Conservation (phyloP, 208 protist genomes). For the Trichomonas vaginalis region DNA sequence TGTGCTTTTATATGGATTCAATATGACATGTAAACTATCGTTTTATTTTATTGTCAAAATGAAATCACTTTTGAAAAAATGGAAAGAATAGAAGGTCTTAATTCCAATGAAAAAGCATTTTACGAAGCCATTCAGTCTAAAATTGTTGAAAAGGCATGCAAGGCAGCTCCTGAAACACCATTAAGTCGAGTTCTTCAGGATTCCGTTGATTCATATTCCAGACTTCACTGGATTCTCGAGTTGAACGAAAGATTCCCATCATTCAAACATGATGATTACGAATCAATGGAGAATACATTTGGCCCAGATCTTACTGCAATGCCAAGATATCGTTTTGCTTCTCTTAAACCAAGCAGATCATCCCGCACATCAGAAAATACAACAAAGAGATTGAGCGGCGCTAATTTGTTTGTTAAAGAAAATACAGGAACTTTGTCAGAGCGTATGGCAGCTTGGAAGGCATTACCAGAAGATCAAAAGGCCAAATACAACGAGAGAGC, state of each 20-base stretch:
- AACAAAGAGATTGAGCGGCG: not conserved
- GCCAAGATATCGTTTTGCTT: not conserved
- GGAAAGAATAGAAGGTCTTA: not conserved
- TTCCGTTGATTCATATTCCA: not conserved
- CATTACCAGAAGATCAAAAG: not conserved
- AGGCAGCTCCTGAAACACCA: not conserved
- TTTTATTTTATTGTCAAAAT: too few species aligned
- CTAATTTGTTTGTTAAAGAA: not conserved
- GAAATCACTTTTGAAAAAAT: too few species aligned
- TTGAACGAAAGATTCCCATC: not conserved
- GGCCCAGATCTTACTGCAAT: not conserved
- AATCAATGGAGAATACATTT: not conserved
- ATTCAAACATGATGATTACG: not conserved
- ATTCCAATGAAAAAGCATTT: not conserved
- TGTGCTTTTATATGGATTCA: too few species aligned
- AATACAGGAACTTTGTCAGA: not conserved
- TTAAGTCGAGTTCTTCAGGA: not conserved
- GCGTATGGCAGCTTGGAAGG: not conserved
- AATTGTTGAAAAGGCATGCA: not conserved
- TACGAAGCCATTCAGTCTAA: not conserved
- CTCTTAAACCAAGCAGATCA: not conserved
- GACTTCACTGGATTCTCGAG: not conserved
- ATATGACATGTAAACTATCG: too few species aligned
- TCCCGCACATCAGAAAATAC: not conserved
- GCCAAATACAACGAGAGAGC: not conserved